A percentile compares a stretch with the other conserved stretches of the same genome.
Conservation (phyloP, 345 rosid genomes). For the Excoecaria agallocha region DNA sequence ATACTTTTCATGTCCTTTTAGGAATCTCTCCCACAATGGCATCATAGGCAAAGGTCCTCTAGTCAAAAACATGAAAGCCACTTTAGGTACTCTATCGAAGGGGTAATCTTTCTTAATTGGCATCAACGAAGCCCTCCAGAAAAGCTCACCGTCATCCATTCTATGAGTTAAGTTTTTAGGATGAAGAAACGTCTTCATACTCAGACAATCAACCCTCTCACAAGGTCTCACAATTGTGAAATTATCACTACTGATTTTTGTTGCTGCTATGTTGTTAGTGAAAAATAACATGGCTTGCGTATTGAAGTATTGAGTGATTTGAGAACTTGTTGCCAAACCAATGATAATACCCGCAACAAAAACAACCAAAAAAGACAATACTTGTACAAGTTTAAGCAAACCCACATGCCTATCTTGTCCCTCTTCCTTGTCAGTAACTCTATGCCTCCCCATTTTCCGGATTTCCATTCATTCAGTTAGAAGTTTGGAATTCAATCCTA, state of each 20-base stretch:
- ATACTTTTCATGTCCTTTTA: slow-evolving; percentile 54
- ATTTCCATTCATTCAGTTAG: slow-evolving; percentile 1
- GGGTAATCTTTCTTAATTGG: slow-evolving; percentile 67
- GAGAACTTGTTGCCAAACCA: slow-evolving; percentile 69
- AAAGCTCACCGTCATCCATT: slow-evolving; percentile 61
- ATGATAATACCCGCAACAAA: slow-evolving; percentile 78
- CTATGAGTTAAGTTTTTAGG: slow-evolving; percentile 54
- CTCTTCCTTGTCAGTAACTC: slow-evolving; percentile 45
- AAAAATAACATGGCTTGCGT: slow-evolving; percentile 46
- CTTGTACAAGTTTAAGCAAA: slow-evolving; percentile 62
- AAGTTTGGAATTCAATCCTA: neutral
- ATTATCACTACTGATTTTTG: slow-evolving; percentile 20
- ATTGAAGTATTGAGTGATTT: slow-evolving; percentile 55
- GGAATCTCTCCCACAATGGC: slow-evolving; percentile 91
- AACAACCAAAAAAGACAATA: slow-evolving; percentile 66
- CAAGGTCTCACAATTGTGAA: slow-evolving; percentile 38
- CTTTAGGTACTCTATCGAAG: slow-evolving; percentile 58
- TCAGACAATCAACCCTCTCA: slow-evolving; percentile 42
- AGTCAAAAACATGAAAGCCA: slow-evolving; percentile 87
- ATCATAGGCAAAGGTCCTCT: slow-evolving; percentile 87
- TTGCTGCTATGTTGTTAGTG: slow-evolving; percentile 32
- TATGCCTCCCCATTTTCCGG: slow-evolving; percentile 37
- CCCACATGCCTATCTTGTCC: slow-evolving; percentile 35
- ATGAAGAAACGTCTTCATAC: slow-evolving; percentile 44
- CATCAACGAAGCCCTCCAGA: slow-evolving; percentile 85